A percentile compares a stretch with the other conserved stretches of the same genome.
Evolutionary conservation across 2,329 filamentous ascomycete genomes (phyloP).

Genomic region (Fusarium austroafricanum): DNA sequence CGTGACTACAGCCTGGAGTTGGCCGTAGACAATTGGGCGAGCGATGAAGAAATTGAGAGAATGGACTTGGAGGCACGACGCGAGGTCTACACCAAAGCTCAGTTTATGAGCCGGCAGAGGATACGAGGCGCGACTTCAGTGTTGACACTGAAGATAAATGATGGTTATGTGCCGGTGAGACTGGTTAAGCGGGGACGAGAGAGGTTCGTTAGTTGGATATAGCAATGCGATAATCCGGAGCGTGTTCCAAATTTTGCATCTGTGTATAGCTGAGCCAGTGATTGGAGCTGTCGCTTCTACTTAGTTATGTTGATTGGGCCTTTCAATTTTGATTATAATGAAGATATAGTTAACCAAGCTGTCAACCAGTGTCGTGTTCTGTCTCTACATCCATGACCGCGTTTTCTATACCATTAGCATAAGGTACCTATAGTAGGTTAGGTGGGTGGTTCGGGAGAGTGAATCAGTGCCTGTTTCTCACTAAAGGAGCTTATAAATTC

Average conservation of each 20-base stretch:
- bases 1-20: slow-evolving; percentile 75
- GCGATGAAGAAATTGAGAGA: slow-evolving; percentile 62
- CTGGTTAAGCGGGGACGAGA: slow-evolving; percentile 77
- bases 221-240: not conserved
- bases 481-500: not conserved
- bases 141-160: slow-evolving; percentile 78
- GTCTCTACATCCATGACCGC: not conserved
- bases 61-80: slow-evolving; percentile 62
- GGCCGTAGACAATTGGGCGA: slow-evolving; percentile 70
- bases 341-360: not conserved
- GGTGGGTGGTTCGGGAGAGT: too few relatives aligned
- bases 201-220: slow-evolving; percentile 65
- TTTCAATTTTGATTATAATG: not conserved
- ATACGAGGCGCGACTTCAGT: slow-evolving; percentile 69
- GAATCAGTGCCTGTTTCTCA: slow-evolving; percentile 1
- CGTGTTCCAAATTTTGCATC: not conserved
- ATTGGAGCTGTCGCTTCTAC: not conserved
- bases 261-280: not conserved
- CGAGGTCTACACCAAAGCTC: slow-evolving; percentile 71
- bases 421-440: too few relatives aligned
- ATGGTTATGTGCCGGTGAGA: slow-evolving; percentile 72
- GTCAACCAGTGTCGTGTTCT: not conserved
- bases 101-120: slow-evolving; percentile 62
- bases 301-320: not conserved
- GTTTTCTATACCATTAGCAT: too few relatives aligned